A percentile compares a stretch with the other conserved stretches of the same genome.
These are phyloP conservation scores for Diplogelasinospora grovesii DNA, from an alignment of 495 filamentous ascomycete genomes.

Conservation along the genomic window DNA sequence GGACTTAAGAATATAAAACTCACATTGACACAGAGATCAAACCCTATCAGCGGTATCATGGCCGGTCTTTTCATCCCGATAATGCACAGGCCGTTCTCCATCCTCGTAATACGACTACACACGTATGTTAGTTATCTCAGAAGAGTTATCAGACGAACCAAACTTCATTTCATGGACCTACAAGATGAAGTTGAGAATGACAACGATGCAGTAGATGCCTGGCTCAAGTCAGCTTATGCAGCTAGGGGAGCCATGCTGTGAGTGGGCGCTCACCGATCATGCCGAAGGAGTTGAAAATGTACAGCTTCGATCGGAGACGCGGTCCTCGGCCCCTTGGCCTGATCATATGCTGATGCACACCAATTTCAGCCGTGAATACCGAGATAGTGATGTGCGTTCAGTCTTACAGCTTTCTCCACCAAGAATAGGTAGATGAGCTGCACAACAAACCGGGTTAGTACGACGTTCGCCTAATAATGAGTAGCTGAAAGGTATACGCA, in stretches of 20 bases:
- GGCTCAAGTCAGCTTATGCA: conserved; percentile 10
- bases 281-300: conserved; percentile 47
- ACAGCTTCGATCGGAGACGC: conserved; percentile 42
- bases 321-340: conserved; percentile 32
- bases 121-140: too few species aligned
- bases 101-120: conserved; percentile 37
- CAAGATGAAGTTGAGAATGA: conserved; percentile 45
- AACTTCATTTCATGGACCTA: conserved; percentile 18
- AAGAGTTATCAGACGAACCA: background rate
- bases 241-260: background rate
- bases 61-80: conserved; percentile 46
- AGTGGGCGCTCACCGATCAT: conserved; percentile 35
- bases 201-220: conserved; percentile 43
- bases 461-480: too few species aligned
- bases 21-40: conserved; percentile 46
- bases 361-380: too few species aligned
- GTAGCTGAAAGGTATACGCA: conserved; percentile 14
- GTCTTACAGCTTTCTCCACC: conserved; percentile 47
- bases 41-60: conserved; percentile 45
- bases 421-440: conserved; percentile 49
- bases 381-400: too few species aligned
- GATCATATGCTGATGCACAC: conserved; percentile 39
- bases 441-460: conserved; percentile 5
- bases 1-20: too few species aligned
- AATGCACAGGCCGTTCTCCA: conserved; percentile 42